Evolutionary conservation across 2,329 filamentous ascomycete genomes (phyloP), one percentile per base, ranked within the genome.

Genomic region (Fusarium sp.): DNA sequence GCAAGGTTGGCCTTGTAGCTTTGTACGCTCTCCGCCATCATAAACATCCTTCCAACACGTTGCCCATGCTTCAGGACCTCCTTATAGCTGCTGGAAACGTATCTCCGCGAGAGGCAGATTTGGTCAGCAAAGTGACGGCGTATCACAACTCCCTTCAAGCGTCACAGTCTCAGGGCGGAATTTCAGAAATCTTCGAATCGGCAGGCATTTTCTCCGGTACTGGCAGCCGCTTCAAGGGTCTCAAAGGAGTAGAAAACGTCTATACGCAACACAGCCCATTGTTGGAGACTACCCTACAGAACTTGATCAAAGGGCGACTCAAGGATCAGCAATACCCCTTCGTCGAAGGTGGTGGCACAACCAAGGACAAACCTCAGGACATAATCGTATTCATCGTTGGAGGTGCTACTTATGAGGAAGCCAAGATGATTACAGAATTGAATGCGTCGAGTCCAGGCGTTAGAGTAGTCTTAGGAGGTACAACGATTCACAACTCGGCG

Each of bases 211-310:
- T 99, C 83, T 94, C 94, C 1, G 94, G 94, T 18, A 95, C 95
- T 17, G 89, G 94, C 44, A 94, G 92, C 79, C 91, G 95, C 10
- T 95, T 99, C 82, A 98, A 97, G 79, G 96, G 96, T 0, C 87
- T 99, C 20, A 98, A 98, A 80, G 96, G 96, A 4, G 96, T 99
- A 3, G 97, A 99, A 82, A 99, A 99, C 78, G 96, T 99, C 35
- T 99, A 99, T 82, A 99, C 96, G 0, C 97, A 99, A 81, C 96
- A 99, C 82, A 97, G 94, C 11, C 95, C 97, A 1, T 88, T 94
- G 28, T 83, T 99, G 22, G 95, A 98, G 81, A 89, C 90, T 30
- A 98, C 95, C 1, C 84, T 99, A 24, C 96, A 98, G 80, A 96
- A 96, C 77, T 86, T 99, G 58, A 95, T 98, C 84, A 98, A 98